Evolutionary conservation across 225 moss, liverwort and hornwort species (phyloP).

Genomic region (Marchantia polymorpha): DNA sequence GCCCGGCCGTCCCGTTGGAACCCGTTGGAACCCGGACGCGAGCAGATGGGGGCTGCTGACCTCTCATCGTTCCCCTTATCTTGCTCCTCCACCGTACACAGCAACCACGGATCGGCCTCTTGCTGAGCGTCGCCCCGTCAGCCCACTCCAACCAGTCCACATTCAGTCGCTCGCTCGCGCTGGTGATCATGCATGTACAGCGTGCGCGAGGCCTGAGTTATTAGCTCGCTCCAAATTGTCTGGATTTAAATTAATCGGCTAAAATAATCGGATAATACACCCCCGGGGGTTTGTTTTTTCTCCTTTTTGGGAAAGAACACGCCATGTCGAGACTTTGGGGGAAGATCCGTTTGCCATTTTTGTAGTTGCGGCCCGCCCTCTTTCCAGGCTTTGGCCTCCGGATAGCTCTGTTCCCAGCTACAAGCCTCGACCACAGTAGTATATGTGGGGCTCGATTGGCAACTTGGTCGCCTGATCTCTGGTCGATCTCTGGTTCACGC

Average conservation of each 20-base stretch:
- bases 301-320: too few species aligned
- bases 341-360: too few species aligned
- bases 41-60: neutral
- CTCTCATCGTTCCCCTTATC: slow-evolving; percentile 16
- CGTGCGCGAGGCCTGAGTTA: neutral
- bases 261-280: neutral
- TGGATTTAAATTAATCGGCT: neutral
- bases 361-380: too few species aligned
- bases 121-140: neutral
- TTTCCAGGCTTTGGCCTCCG: too few species aligned
- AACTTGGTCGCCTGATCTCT: too few species aligned
- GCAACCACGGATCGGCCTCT: neutral
- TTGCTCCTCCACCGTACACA: slow-evolving; percentile 11
- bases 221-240: neutral
- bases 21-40: slow-evolving; percentile 4
- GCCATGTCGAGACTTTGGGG: too few species aligned
- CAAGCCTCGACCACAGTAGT: too few species aligned
- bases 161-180: neutral
- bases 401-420: too few species aligned
- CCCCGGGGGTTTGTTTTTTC: neutral
- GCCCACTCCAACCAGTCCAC: neutral
- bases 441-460: too few species aligned
- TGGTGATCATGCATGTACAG: neutral
- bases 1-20: neutral
- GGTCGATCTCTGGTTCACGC: too few species aligned